These are phyloP conservation scores for Tylopilus rubrobrunneus DNA, from an alignment of 768 basidiomycete species.

Conservation along the genomic window DNA sequence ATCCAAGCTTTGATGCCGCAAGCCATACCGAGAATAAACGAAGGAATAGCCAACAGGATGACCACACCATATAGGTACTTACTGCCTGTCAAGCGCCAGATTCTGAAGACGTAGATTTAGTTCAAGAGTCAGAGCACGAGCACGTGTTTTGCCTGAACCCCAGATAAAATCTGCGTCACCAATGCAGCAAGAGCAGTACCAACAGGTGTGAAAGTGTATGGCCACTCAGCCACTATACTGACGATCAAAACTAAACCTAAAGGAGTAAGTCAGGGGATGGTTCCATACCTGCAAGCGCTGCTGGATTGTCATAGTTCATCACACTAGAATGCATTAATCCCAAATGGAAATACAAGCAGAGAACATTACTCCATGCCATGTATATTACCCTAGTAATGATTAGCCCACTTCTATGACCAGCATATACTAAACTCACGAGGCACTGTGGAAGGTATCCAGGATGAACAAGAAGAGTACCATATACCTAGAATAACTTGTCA, in stretches of 20 bases:
- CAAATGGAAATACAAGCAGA: too few relatives aligned
- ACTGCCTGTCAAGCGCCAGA: conserved; percentile 12
- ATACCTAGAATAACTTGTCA: conserved; percentile 1
- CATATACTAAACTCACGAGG: conserved; percentile 8
- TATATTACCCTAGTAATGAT: conserved; percentile 9
- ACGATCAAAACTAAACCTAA: neutral
- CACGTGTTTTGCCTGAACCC: conserved; percentile 24
- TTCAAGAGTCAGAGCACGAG: neutral
- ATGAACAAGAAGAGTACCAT: conserved; percentile 19
- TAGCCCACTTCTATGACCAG: neutral
- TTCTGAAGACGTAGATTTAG: conserved; percentile 2
- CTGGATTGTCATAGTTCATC: conserved; percentile 11
- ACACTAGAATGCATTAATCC: conserved; percentile 1
- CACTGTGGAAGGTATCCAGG: conserved; percentile 19
- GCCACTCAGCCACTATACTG: conserved; percentile 40
- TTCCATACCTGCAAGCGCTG: conserved; percentile 7
- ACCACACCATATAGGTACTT: conserved; percentile 31
- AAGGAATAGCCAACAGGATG: conserved; percentile 34
- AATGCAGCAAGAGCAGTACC: conserved; percentile 46
- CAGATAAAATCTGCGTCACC: conserved; percentile 47
- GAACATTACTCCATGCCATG: conserved; percentile 9
- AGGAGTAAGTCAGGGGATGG: neutral
- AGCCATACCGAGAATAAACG: conserved; percentile 42
- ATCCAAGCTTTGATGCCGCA: conserved; percentile 43
- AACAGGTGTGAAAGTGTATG: conserved; percentile 47